phyloP scores from a whole-genome alignment of 148 eudicot genomes.

The Diospyros kaki region DNA sequence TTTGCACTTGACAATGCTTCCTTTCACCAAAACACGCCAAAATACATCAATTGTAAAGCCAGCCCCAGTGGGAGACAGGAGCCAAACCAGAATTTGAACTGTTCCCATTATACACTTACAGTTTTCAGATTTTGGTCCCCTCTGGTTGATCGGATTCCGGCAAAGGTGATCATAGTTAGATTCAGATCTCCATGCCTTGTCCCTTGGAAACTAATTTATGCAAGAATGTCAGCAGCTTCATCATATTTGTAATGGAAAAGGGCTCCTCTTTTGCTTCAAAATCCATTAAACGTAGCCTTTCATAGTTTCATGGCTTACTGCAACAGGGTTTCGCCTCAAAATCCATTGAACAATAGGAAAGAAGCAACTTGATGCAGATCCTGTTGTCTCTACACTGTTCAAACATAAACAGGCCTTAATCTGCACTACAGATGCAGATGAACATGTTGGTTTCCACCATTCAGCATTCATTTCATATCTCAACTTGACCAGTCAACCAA shows the following conservation, averaged over 20 bases:
- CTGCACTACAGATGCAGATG: not conserved
- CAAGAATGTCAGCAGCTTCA: not conserved
- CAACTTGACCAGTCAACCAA: not conserved
- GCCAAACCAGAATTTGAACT: not conserved
- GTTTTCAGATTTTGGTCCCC: conserved; percentile 1
- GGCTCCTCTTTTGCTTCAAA: not conserved
- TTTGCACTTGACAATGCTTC: conserved; percentile 16
- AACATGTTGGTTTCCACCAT: not conserved
- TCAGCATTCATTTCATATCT: not conserved
- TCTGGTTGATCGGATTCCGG: not conserved
- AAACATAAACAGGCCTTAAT: not conserved
- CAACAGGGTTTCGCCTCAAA: not conserved
- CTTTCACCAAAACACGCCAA: conserved; percentile 7
- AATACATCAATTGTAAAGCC: not conserved
- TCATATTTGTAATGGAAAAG: conserved; percentile 5
- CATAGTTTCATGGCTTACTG: not conserved
- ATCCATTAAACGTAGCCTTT: not conserved
- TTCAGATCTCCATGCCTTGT: not conserved
- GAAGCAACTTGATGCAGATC: not conserved
- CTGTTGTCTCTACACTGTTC: not conserved
- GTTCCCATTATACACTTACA: conserved; percentile 2
- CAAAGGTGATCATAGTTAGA: not conserved
- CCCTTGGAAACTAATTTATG: conserved; percentile 2
- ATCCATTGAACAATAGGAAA: not conserved
- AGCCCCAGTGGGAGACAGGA: conserved; percentile 9